A percentile compares a stretch with the other conserved stretches of the same genome.
Conservation (phyloP, 1,284 basidiomycete genomes). For the Ceratobasidium sp. region DNA sequence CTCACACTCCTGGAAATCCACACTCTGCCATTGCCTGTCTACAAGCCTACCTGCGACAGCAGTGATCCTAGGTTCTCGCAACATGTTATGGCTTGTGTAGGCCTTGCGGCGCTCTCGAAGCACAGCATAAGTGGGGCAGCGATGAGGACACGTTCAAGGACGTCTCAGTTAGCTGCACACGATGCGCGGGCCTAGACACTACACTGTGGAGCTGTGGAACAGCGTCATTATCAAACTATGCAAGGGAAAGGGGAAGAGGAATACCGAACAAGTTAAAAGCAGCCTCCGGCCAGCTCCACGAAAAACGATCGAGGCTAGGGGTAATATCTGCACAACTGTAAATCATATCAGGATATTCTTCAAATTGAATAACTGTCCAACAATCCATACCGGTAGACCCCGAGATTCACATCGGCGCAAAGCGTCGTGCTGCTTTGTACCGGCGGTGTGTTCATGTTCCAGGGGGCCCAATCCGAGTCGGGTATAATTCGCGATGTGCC, state of each 20-base stretch:
- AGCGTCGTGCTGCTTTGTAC: slow-evolving; percentile 9
- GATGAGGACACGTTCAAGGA: slow-evolving; percentile 5
- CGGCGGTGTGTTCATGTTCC: not conserved
- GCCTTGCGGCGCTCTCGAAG: slow-evolving; percentile 21
- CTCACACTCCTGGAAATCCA: slow-evolving; percentile 15
- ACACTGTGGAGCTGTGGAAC: slow-evolving; percentile 26
- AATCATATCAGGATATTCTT: not conserved
- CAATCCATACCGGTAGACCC: slow-evolving; percentile 10
- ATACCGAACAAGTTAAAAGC: slow-evolving; percentile 12
- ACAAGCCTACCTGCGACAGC: too few relatives aligned
- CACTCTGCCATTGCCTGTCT: slow-evolving; percentile 10
- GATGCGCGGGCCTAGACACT: slow-evolving; percentile 37
- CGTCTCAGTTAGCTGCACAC: slow-evolving; percentile 7
- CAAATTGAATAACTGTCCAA: slow-evolving; percentile 12
- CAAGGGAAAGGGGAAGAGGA: slow-evolving; percentile 1
- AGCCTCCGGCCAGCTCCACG: slow-evolving; percentile 21
- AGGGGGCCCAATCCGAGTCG: not conserved
- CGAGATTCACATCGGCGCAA: slow-evolving; percentile 36
- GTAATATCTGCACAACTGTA: slow-evolving; percentile 1
- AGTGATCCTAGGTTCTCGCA: slow-evolving; percentile 8
- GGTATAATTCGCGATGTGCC: not conserved
- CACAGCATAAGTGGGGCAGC: slow-evolving; percentile 26
- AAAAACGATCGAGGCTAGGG: slow-evolving; percentile 12
- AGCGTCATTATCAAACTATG: slow-evolving; percentile 29
- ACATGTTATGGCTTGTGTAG: slow-evolving; percentile 20